These are phyloP conservation scores for Postia placenta DNA, from an alignment of 768 basidiomycete species.

Conservation along the genomic window DNA sequence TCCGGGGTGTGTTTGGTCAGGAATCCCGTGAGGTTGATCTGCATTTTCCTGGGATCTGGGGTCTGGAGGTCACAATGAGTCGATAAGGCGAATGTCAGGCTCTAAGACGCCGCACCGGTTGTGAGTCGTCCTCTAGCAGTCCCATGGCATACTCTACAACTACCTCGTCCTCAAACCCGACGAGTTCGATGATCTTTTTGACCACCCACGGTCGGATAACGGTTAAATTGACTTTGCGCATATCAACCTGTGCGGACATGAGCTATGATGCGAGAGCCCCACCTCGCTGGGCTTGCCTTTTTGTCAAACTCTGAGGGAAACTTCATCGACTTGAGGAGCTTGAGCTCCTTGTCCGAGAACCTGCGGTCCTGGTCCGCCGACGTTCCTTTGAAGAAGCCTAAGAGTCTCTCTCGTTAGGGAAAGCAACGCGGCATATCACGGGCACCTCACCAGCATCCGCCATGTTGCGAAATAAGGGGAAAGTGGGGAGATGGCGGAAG, in stretches of 20 bases:
- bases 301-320: slow-evolving; percentile 87
- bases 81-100: neutral
- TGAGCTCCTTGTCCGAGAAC: slow-evolving; percentile 92
- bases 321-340: slow-evolving; percentile 83
- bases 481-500: no score
- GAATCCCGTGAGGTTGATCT: slow-evolving; percentile 91
- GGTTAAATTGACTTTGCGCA: slow-evolving; percentile 88
- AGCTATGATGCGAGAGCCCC: neutral
- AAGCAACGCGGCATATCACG: slow-evolving; percentile 3
- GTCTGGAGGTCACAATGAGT: slow-evolving; percentile 41
- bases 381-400: slow-evolving; percentile 85
- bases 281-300: slow-evolving; percentile 45
- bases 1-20: slow-evolving; percentile 77
- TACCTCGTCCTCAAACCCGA: slow-evolving; percentile 95
- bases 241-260: slow-evolving; percentile 60
- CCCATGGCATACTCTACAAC: slow-evolving; percentile 96
- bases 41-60: slow-evolving; percentile 93
- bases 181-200: slow-evolving; percentile 83
- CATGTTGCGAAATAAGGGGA: slow-evolving; percentile 13
- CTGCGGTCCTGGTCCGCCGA: slow-evolving; percentile 88
- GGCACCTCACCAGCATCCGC: slow-evolving; percentile 22
- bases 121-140: slow-evolving; percentile 77
- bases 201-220: slow-evolving; percentile 96
- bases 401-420: no score
- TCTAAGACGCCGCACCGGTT: slow-evolving; percentile 54